Base-by-base conservation (phyloP, 1,284 basidiomycete species). In the Schizopora paradoxa region DNA sequence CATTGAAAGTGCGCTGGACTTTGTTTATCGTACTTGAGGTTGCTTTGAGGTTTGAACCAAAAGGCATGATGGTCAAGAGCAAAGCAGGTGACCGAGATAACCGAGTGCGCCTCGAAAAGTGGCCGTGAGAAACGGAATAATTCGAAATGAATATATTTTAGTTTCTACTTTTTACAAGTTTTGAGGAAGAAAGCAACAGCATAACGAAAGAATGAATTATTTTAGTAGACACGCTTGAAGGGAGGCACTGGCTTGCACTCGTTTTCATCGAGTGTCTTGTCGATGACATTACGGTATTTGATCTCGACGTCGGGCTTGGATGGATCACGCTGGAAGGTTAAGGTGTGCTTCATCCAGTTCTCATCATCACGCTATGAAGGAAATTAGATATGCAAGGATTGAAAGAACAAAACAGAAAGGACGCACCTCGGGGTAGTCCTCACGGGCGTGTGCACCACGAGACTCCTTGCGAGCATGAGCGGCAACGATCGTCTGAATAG, bases 391-490 rank as follows among this genome's bases (percentile, higher is more conserved):
- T 16, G 26, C 29, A 36, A 32, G n/a, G 26, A 41, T 28, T 35
- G 19, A 39, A 47, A 26, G 32, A 40, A 38, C 39, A 14, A 13
- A 11, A 32, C 18, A 14, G 6, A 38, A 31, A 26, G 27, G 23
- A 69, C 75, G 48, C 52, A 90, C 86, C 53, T 92, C 89, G 51
- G 91, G 84, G 74, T 66, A 97, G 68, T 99, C 96, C 67, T 97
- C 93, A 56, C 95, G 89, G 36, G 96, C 95, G 63, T 99, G 96
- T 27, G 95, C 95, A 61, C 95, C 95, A 64, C 95, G 88, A 31
- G 91, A 94, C 66, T 99, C 96, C 70, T 96, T 91, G 57, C 96
- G 87, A 45, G 92, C 93, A 50, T 93, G 91, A 43, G 96, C 96
- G 44, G 91, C 85, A 33, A 85, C 86, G 63, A 99, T 93, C 35